Evolutionary conservation across 148 eudicot species (phyloP), one percentile per base, ranked within the genome.

Genomic region (Rhododendron griersonianum): DNA sequence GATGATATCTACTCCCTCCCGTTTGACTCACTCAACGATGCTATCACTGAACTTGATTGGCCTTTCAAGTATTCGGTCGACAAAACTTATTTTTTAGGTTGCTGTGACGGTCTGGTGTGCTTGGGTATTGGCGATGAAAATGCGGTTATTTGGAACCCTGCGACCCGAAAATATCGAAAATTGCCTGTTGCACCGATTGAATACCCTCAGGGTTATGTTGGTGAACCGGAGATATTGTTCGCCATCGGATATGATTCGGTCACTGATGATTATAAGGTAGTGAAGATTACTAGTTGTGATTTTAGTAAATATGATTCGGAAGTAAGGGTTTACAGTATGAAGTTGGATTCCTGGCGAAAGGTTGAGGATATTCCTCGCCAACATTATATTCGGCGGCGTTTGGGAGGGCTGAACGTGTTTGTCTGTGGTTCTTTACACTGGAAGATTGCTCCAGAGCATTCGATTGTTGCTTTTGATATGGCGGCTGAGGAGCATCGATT

Each of bases 171-270:
- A 11, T 4, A 41, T 13, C 51, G 80, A 44, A 77, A 77, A 77
- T 13, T 77, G 45, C 50, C 80, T 14, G 14, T 41, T 8, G 45
- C 50, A 7, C n/a, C 45, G 28, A 16, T 41, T 11, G 51, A 41
- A 5, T 41, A 41, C 44, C 44, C 44, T 41, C 44, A 41, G 44
- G 44, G 44, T 41, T 41, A 41, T 41, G 44, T 41, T 1, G 23
- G 13, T 2, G 81, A 59, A 33, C 87, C 41, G 41, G 7, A 33
- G 1, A 35, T 80, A 37, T 71, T 78, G 5, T 87, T 86, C 28
- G 92, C 89, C 4, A 86, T 89, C 65, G 92, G 92, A 9, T 91
- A 89, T 86, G 92, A 91, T 86, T 67, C 16, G 28, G 88, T 86
- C 19, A 39, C 6, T 55, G 91, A 91, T 84, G 92, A 90, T 80